Base-by-base conservation (phyloP, 192 early-diverging fungal species). In the Lunasporangiospora selenospora region DNA sequence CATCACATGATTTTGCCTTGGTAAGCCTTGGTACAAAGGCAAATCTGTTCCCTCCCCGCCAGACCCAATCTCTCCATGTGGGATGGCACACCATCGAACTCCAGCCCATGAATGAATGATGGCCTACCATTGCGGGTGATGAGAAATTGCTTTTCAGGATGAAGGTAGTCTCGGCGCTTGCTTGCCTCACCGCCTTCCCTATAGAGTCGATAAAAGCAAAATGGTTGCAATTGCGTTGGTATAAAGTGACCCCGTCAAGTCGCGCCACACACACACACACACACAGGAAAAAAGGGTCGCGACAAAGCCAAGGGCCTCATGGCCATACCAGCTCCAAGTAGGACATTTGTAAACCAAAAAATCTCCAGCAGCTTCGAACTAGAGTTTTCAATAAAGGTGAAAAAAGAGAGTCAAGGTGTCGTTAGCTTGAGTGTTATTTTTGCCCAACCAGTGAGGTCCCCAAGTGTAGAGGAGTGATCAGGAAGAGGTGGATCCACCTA, bases 291-390 rank as follows among this genome's bases (percentile, higher is more conserved):
- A n/a, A n/a, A n/a, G n/a, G n/a, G n/a, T n/a, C n/a, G n/a, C n/a
- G n/a, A n/a, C n/a, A n/a, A n/a, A n/a, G n/a, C n/a, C n/a, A n/a
- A n/a, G n/a, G n/a, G n/a, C n/a, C n/a, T n/a, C n/a, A n/a, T n/a
- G n/a, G n/a, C n/a, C 42, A 62, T 79, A 83, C 84, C 98, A 99
- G 53, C 82, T 82, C 98, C 98, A 99, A 12, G 98, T 99, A 12
- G 96, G 96, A 70, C 98, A 99, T 75, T 99, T 98, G 82, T 89
- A 96, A 15, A 97, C 95, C 44, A 99, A 88, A 66, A 95, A 98
- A 76, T 99, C 98, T 30, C 98, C 98, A 6, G 96, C 96, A 30
- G 89, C 87, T 47, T 96, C 89, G 83, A 98, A 99, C 91, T 90
- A 76, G 31, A 58, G 9, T 18, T 66, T 31, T 40, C 33, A 44